Evolutionary conservation across 768 basidiomycete genomes (phyloP).

Genomic region (Sporobolomyces roseus): DNA sequence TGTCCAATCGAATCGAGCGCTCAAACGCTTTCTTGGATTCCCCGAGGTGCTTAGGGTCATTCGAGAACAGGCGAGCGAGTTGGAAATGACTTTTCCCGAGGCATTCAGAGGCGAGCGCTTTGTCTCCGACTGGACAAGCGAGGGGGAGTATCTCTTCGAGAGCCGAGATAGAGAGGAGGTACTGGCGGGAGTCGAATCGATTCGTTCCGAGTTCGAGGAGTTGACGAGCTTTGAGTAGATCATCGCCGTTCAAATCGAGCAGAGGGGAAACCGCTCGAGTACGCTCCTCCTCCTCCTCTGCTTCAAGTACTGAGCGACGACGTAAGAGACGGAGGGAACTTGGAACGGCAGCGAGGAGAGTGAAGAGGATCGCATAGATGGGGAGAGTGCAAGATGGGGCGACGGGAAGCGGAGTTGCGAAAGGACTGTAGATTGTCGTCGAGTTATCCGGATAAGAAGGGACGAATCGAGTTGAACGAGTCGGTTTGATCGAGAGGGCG

Average conservation of each 20-base stretch:
- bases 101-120: slow-evolving; percentile 22
- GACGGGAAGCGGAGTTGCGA: slow-evolving; percentile 24
- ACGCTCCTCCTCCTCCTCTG: not conserved
- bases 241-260: slow-evolving; percentile 27
- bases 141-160: not conserved
- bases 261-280: slow-evolving; percentile 4
- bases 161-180: not conserved
- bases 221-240: not conserved
- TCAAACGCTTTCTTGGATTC: slow-evolving; percentile 1
- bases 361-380: not conserved
- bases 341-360: not conserved
- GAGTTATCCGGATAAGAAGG: slow-evolving; percentile 5
- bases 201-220: slow-evolving; percentile 3
- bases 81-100: slow-evolving; percentile 21
- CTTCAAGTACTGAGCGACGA: too few species aligned
- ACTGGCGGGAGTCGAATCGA: not conserved
- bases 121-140: slow-evolving; percentile 6
- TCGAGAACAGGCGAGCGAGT: slow-evolving; percentile 9
- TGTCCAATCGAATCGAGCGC: slow-evolving; percentile 22
- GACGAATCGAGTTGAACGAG: slow-evolving; percentile 1
- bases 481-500: not conserved
- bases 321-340: not conserved
- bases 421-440: slow-evolving; percentile 7
- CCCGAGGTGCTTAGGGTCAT: not conserved
- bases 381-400: not conserved